Evolutionary conservation across 805 yeast species (phyloP), one percentile per base, ranked within the genome.

Genomic region (Hanseniaspora guilliermondii): DNA sequence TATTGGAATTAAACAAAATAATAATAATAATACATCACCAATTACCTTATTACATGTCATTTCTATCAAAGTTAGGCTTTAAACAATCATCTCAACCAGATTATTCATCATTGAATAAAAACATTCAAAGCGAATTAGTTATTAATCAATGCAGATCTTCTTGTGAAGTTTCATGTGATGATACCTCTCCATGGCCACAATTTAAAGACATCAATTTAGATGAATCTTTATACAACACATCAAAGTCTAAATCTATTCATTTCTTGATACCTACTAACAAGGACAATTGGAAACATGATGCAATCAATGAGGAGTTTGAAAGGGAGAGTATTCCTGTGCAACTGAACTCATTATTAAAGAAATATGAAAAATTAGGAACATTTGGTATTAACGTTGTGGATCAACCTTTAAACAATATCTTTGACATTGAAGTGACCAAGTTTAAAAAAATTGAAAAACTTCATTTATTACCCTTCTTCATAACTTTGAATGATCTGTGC

Each of bases 241-340:
- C 95, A 0, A 76, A 75, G 58, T 80, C 85, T 0, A 80, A 79
- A 44, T 82, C 80, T 2, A 63, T 83, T 24, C 97, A 89, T 60
- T 70, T 87, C 22, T 68, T 91, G 35, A 81, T 89, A 0, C 84
- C 96, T 2, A 88, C 97, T 0, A 94, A 93, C 11, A 80, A 81
- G 60, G 64, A 77, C 0, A 95, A 91, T 67, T 91, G 98, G 98
- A 71, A 69, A 16, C 91, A 79, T 58, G 85, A 85, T 62, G 86
- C 95, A 2, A 72, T 75, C 8, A 46, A 25, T 19, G 70, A 65
- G 32, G 47, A 49, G n/a, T 70, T 73, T 9, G 77, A 74, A 32
- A 52, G 62, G 24, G 68, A 71, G 3, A 71, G 80, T 0, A 70
- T 83, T 37, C 76, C 80, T 38, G 59, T 72, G 37, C 56, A 66